Conservation (phyloP, 176 grass and related monocot species). For the Triticum turgidum region DNA sequence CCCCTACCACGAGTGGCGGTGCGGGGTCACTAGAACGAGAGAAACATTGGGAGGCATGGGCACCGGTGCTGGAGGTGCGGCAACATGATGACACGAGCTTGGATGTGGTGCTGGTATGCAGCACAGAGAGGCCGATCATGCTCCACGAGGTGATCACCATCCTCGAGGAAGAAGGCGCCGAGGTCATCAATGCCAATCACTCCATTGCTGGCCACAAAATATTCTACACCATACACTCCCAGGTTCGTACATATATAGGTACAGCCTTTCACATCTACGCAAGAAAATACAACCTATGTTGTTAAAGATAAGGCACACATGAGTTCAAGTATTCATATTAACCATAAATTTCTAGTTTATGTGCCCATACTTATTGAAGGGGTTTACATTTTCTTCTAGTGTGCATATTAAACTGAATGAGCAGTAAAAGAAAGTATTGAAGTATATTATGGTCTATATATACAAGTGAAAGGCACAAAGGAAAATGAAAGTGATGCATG, state of each 20-base stretch:
- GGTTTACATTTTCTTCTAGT: too few species aligned
- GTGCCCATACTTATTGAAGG: too few species aligned
- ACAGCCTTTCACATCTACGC: not conserved
- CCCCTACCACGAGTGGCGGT: not conserved
- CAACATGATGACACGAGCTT: slow-evolving; percentile 33
- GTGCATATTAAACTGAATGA: too few species aligned
- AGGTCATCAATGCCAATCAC: slow-evolving; percentile 46
- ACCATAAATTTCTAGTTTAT: too few species aligned
- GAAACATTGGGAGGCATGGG: not conserved
- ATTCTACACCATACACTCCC: slow-evolving; percentile 54
- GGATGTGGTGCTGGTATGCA: slow-evolving; percentile 52
- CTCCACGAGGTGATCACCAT: slow-evolving; percentile 53
- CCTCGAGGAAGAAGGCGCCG: slow-evolving; percentile 71
- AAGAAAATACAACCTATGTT: not conserved
- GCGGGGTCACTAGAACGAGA: not conserved
- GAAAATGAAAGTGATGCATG: too few species aligned
- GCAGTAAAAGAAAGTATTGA: too few species aligned
- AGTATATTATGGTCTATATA: too few species aligned
- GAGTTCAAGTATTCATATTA: too few species aligned
- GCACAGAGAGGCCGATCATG: slow-evolving; percentile 20
- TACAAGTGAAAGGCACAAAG: too few species aligned
- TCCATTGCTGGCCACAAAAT: slow-evolving; percentile 24
- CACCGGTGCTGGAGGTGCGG: slow-evolving; percentile 43
- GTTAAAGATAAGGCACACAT: not conserved
- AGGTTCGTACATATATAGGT: slow-evolving; percentile 42